A percentile compares a stretch with the other conserved stretches of the same genome.
phyloP scores from a whole-genome alignment of 805 yeast genomes.

The Metschnikowia amazonensis region DNA sequence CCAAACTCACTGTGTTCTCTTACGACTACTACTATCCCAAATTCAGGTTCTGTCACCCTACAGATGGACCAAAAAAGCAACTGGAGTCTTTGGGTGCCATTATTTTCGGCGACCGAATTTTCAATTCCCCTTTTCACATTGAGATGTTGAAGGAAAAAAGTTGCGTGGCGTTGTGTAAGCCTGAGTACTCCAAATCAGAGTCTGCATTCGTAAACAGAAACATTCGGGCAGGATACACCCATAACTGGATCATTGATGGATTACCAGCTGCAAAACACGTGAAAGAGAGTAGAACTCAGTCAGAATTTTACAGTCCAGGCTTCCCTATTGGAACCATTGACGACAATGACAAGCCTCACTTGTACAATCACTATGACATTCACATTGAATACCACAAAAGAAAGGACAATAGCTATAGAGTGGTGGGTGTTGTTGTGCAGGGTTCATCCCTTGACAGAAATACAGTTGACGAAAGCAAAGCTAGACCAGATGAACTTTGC shows the following conservation, averaged over 20 bases:
- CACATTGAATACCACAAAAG: constrained; percentile 79
- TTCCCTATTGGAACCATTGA: constrained; percentile 74
- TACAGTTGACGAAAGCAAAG: constrained; percentile 19
- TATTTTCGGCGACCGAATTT: constrained; percentile 92
- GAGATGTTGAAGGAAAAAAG: constrained; percentile 68
- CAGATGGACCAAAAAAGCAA: constrained; percentile 62
- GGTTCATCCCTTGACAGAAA: constrained; percentile 55
- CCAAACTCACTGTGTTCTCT: constrained; percentile 60
- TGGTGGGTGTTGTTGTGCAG: constrained; percentile 82
- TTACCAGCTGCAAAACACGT: constrained; percentile 79
- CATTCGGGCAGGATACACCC: constrained; percentile 76
- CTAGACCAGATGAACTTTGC: constrained; percentile 29
- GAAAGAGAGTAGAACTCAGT: constrained; percentile 53
- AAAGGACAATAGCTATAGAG: constrained; percentile 64
- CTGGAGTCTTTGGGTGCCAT: constrained; percentile 90
- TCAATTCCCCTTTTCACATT: constrained; percentile 83
- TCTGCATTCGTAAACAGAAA: constrained; percentile 72
- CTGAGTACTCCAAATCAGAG: constrained; percentile 60
- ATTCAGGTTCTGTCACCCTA: constrained; percentile 81
- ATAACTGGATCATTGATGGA: constrained; percentile 94
- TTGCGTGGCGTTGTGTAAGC: constrained; percentile 66
- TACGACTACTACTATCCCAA: constrained; percentile 80
- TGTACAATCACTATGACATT: constrained; percentile 80
- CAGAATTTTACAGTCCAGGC: constrained; percentile 72
- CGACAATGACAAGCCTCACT: constrained; percentile 50